phyloP scores from a whole-genome alignment of 306 rosid species.

The Dryas alaskensis region DNA sequence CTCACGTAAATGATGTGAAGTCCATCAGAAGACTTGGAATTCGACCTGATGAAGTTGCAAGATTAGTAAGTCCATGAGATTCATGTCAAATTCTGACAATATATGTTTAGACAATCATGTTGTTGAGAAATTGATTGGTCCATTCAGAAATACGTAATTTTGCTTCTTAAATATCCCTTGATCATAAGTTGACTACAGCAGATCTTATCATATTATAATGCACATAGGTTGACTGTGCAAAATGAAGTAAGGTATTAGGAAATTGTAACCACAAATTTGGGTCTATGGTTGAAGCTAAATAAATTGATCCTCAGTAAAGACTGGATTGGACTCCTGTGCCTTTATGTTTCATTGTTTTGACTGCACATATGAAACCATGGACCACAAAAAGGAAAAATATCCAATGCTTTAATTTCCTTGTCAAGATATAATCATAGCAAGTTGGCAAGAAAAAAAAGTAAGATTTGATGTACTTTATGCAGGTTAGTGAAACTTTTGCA shows the following conservation, averaged over 20 bases:
- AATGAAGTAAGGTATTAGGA: not conserved
- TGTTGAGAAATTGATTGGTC: not conserved
- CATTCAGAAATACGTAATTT: not conserved
- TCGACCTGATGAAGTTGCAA: constrained; percentile 75
- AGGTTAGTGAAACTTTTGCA: constrained; percentile 94
- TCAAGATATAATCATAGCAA: not conserved
- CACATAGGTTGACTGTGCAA: not conserved
- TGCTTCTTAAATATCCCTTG: constrained; percentile 1
- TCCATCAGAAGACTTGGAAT: constrained; percentile 62
- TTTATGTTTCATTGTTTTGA: constrained; percentile 14
- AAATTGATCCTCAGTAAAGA: not conserved
- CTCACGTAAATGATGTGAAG: constrained; percentile 70
- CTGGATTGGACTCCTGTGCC: not conserved
- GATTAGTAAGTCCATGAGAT: constrained; percentile 54
- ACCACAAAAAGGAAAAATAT: not conserved
- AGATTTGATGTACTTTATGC: constrained; percentile 32
- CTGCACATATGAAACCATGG: not conserved
- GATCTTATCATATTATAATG: not conserved
- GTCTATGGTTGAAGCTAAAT: not conserved
- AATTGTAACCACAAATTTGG: not conserved
- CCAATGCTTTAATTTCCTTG: not conserved
- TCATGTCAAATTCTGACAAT: constrained; percentile 9
- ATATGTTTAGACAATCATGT: not conserved
- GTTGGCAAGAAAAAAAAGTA: constrained; percentile 11
- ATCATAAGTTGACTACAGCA: not conserved